Percentiles rank a stretch among this genome's conserved stretches.
phyloP scores from a whole-genome alignment of 805 yeast species.

The Candida sphagnicola region DNA sequence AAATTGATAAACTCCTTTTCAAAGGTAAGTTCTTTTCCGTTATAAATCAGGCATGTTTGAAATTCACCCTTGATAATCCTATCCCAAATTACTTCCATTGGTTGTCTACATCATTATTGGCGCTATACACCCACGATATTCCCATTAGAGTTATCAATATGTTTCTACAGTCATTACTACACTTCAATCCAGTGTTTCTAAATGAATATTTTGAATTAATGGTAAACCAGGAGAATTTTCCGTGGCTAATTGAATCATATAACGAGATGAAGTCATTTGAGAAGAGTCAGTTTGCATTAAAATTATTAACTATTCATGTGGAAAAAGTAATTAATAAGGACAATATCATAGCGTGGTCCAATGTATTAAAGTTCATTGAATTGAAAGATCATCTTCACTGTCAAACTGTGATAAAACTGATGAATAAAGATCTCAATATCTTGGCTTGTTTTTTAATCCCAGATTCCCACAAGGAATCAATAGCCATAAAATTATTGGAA shows the following conservation, averaged over 20 bases:
- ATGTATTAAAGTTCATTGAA: constrained; percentile 12
- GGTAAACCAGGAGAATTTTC: constrained; percentile 19
- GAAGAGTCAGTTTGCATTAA: constrained; percentile 15
- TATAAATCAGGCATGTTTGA: constrained; percentile 17
- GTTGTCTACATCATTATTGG: constrained; percentile 16
- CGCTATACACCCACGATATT: constrained; percentile 6
- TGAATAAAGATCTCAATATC: constrained; percentile 14
- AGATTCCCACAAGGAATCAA: constrained; percentile 2
- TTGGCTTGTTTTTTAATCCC: constrained; percentile 14
- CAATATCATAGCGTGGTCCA: constrained; percentile 15
- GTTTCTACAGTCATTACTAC: constrained; percentile 18
- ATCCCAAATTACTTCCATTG: constrained; percentile 18
- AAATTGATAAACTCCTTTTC: constrained; percentile 35
- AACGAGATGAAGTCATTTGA: constrained; percentile 23
- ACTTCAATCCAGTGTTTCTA: constrained; percentile 14
- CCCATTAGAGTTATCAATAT: constrained; percentile 9
- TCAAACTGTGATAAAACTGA: constrained; percentile 14
- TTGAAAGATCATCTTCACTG: constrained; percentile 5
- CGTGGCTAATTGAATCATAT: constrained; percentile 10
- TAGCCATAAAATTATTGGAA: constrained; percentile 8
- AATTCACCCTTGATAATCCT: constrained; percentile 7
- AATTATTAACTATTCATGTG: constrained; percentile 13
- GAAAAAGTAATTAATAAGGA: constrained; percentile 6
- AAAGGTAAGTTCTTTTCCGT: constrained; percentile 26
- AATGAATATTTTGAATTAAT: constrained; percentile 18